These are phyloP conservation scores for Kluyveromyces sp. DNA, from an alignment of 1,139 yeast genomes.

Conservation along the genomic window DNA sequence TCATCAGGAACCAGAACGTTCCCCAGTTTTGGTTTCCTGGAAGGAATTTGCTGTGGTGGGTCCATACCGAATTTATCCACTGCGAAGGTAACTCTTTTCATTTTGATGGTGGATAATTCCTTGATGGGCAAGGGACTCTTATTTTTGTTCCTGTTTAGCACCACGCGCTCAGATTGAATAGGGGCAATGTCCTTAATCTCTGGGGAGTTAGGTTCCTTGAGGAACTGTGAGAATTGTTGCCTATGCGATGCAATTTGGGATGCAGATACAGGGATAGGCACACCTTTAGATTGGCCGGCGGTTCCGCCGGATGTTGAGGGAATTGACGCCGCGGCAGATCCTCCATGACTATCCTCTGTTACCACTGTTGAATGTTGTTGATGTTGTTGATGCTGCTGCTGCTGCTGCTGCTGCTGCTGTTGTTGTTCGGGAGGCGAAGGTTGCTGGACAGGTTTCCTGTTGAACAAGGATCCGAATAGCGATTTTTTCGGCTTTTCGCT, in stretches of 20 bases:
- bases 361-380: neutral
- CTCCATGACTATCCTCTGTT: no score
- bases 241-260: constrained; percentile 1
- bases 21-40: constrained; percentile 74
- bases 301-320: neutral
- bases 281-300: neutral
- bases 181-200: constrained; percentile 18
- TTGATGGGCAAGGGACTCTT: constrained; percentile 31
- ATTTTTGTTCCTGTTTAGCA: constrained; percentile 40
- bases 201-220: constrained; percentile 20
- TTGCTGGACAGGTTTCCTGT: constrained; percentile 6
- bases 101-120: constrained; percentile 33
- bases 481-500: constrained; percentile 17
- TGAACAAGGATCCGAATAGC: constrained; percentile 15
- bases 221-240: constrained; percentile 7
- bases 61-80: constrained; percentile 60
- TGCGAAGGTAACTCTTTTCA: constrained; percentile 69
- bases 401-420: constrained; percentile 4
- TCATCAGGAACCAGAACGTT: constrained; percentile 74
- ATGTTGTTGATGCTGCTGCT: constrained; percentile 6
- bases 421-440: neutral
- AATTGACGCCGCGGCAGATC: neutral
- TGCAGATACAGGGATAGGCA: constrained; percentile 1
- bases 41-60: constrained; percentile 95
- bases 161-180: constrained; percentile 28